Conservation (phyloP, 306 rosid species). For the Inga oerstediana region DNA sequence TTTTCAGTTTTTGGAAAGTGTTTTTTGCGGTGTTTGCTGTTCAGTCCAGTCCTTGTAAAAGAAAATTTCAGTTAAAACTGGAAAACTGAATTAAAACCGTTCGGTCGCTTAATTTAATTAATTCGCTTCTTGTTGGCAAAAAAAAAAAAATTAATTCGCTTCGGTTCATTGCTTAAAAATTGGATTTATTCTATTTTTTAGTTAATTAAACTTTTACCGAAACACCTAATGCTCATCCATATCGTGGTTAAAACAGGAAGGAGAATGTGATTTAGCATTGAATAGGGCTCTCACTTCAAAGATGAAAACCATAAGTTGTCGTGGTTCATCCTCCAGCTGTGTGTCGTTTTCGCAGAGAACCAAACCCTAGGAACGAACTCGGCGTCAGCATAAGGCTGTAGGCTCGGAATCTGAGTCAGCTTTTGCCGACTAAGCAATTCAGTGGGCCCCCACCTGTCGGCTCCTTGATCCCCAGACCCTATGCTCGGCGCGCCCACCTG, state of each 20-base stretch:
- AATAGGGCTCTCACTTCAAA: background rate
- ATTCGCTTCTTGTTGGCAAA: too few species aligned
- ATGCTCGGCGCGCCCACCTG: slow-evolving; percentile 52
- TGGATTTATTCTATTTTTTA: too few species aligned
- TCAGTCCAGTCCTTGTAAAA: too few species aligned
- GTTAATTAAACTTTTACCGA: too few species aligned
- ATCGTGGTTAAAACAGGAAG: background rate
- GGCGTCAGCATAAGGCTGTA: background rate
- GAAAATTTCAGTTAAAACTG: too few species aligned
- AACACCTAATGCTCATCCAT: too few species aligned
- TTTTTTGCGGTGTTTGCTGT: too few species aligned
- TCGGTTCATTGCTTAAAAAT: too few species aligned
- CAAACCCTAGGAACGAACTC: background rate
- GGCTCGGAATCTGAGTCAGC: slow-evolving; percentile 27
- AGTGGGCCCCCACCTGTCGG: slow-evolving; percentile 49
- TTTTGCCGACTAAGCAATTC: slow-evolving; percentile 45
- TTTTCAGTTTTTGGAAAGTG: too few species aligned
- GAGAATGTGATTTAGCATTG: background rate
- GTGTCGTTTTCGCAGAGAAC: slow-evolving; percentile 39
- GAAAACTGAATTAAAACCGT: too few species aligned
- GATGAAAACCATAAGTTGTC: background rate
- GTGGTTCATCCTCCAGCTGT: slow-evolving; percentile 47
- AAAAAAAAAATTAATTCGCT: too few species aligned
- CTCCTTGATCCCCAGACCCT: background rate
- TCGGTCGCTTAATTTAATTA: too few species aligned